Evolutionary conservation across 1,284 basidiomycete species (phyloP), one percentile per base, ranked within the genome.

Genomic region (Moniliella sp.): DNA sequence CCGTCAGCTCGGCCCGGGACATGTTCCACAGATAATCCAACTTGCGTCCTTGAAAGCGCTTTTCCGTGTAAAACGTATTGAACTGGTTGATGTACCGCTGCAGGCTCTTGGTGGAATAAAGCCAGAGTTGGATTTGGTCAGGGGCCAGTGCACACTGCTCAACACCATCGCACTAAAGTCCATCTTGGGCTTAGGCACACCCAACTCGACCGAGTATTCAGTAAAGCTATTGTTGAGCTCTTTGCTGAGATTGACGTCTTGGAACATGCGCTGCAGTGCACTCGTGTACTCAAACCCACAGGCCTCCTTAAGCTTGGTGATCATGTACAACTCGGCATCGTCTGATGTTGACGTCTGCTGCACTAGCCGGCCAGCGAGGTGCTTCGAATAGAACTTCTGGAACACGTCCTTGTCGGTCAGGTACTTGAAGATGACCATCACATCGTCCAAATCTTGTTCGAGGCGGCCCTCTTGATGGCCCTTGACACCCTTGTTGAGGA

Each of bases 341-440:
- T 94, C 88, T 3, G 86, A 94, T 4, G 84, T 83, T 13, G 84
- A 93, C 13, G 79, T 73, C 19, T 75, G 75, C 49, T 83, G 77
- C 45, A 99, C 86, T 19, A 99, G 73, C 46, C 91, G 82, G 57
- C 81, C 81, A 28, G 84, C 86, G 13, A 99, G 68, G 66, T 88
- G 88, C 50, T 83, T 93, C 27, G 80, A 80, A 67, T 99, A 99
- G 69, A 93, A 99, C 28, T 81, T 83, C 61, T 94, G 88, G 75
- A 97, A 99, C 8, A 97, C 84, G 54, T 97, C 91, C 68, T 93
- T 93, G 67, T 97, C 91, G 62, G 93, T 84, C 48, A 97, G 77
- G 62, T 93, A 97, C 64, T 93, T 93, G 76, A 99, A 97, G 31
- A 97, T 68, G 27, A 86, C 69, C 88, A 94, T 93, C 50, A 84